Evolutionary conservation across 2,329 filamentous ascomycete species (phyloP).

Genomic region (Fusarium verrucosum): DNA sequence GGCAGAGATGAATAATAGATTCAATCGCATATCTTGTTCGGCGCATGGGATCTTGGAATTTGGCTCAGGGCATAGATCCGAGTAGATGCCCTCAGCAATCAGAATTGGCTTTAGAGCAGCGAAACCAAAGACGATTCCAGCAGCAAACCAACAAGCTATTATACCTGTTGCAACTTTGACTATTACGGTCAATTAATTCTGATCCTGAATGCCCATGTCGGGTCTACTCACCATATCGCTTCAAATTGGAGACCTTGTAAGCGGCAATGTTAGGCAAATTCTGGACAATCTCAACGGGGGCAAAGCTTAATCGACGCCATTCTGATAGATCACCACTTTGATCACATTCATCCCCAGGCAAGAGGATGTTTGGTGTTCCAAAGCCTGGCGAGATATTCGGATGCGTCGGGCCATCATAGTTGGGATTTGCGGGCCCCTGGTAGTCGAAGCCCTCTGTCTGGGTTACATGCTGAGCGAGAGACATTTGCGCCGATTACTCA

Average conservation of each 20-base stretch:
- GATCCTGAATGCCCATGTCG: accelerated
- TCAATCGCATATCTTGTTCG: conserved; percentile 67
- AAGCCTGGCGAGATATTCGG: background rate
- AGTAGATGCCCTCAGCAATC: conserved; percentile 77
- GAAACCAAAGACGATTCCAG: conserved; percentile 84
- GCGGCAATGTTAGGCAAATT: conserved; percentile 44
- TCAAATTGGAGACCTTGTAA: conserved; percentile 46
- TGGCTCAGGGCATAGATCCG: conserved; percentile 63
- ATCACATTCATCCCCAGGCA: conserved; percentile 3
- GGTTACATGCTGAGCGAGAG: conserved; percentile 56
- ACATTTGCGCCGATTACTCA: conserved; percentile 46
- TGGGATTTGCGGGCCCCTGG: conserved; percentile 42
- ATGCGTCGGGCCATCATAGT: conserved; percentile 17
- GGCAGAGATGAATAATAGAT: conserved; percentile 89
- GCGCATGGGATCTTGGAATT: conserved; percentile 53
- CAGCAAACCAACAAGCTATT: conserved; percentile 77
- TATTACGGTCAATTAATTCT: conserved; percentile 45
- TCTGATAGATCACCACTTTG: conserved; percentile 20
- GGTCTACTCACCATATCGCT: conserved; percentile 37
- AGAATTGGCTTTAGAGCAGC: conserved; percentile 83
- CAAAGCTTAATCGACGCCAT: conserved; percentile 45
- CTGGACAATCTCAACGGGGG: conserved; percentile 39
- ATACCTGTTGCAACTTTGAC: conserved; percentile 76
- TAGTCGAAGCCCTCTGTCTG: conserved; percentile 54
- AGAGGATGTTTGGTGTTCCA: background rate